Evolutionary conservation across 331 rosid genomes (phyloP).

Genomic region (Prunus yedoensis): DNA sequence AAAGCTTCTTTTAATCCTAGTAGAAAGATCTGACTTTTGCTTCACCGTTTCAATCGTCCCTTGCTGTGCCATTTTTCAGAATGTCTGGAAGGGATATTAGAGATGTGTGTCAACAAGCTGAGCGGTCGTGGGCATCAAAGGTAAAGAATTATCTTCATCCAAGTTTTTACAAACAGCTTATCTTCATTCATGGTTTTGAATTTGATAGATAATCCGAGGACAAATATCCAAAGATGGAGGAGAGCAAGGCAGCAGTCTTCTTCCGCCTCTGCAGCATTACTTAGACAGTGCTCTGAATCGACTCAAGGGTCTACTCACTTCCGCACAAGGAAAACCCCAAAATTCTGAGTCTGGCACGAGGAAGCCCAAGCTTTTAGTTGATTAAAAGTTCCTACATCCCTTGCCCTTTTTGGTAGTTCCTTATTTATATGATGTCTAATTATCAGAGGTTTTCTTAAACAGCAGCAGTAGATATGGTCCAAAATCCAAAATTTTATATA

Average conservation of each 20-base stretch:
- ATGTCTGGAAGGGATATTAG: slow-evolving; percentile 95
- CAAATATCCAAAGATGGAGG: slow-evolving; percentile 50
- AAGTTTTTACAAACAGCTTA: background rate
- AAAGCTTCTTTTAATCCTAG: background rate
- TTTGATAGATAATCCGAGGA: slow-evolving; percentile 76
- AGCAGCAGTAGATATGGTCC: no score
- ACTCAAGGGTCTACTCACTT: slow-evolving; percentile 35
- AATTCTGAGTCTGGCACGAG: slow-evolving; percentile 13
- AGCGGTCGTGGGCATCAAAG: slow-evolving; percentile 94
- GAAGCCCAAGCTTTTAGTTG: slow-evolving; percentile 23
- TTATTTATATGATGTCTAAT: background rate
- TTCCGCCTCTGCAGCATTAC: slow-evolving; percentile 64
- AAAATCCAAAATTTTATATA: no score
- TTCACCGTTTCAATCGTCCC: background rate
- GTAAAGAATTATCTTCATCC: slow-evolving; percentile 26
- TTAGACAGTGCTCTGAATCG: slow-evolving; percentile 39
- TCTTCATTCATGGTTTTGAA: slow-evolving; percentile 19
- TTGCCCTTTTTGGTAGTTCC: background rate
- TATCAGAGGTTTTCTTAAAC: background rate
- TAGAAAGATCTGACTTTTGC: no score
- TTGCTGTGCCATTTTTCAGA: slow-evolving; percentile 43
- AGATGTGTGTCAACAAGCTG: slow-evolving; percentile 90
- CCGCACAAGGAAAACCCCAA: slow-evolving; percentile 10
- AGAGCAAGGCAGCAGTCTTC: slow-evolving; percentile 34
- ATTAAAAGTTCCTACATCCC: background rate